Evolutionary conservation across 371 early-diverging fungal species (phyloP), one percentile per base, ranked within the genome.

Genomic region (Funneliformis caledonium): DNA sequence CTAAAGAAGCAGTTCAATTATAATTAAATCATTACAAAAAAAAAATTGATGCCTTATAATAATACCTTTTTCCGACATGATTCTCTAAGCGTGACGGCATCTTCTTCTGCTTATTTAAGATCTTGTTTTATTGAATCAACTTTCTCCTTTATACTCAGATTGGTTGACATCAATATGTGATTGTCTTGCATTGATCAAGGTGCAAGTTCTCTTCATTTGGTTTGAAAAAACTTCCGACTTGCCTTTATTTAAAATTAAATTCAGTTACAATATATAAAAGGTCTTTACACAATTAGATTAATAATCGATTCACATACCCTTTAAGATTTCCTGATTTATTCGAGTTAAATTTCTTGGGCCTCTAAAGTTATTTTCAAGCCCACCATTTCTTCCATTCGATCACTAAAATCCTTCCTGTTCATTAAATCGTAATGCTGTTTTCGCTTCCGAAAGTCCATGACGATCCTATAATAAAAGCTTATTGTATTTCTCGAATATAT

Each of bases 221-320:
- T 87, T 37, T 93, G 93, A 0, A 96, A 96, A 83, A 11, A 83
- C 87, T 37, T 94, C 94, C 0, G 97, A 96, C 83, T 96, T 95
- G 42, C 93, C 89, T 88, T 96, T 95, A 42, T 93, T 89, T 88
- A 37, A 37, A 50, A 19, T 10, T 22, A n/a, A 22, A 72, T 33
- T 2, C 33, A 43, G 9, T 19, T 69, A 19, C 9, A 59, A 14
- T 22, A 16, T 16, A 45, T 33, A 22, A n/a, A 50, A 48, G 72
- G 2, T 33, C 42, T 31, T 42, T 5, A n/a, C 37, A 12, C 7
- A 42, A 69, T n/a, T 69, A 0, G 19, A 42, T 45, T 43, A 69
- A 69, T 6, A 19, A 52, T 52, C 16, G 16, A 52, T 16, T 31
- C 0, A 2, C 67, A 2, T 78, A 91, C 91, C 97, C 83, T 94